Evolutionary conservation across 1,284 basidiomycete genomes (phyloP).

Genomic region (Uromyces viciae-fabae): DNA sequence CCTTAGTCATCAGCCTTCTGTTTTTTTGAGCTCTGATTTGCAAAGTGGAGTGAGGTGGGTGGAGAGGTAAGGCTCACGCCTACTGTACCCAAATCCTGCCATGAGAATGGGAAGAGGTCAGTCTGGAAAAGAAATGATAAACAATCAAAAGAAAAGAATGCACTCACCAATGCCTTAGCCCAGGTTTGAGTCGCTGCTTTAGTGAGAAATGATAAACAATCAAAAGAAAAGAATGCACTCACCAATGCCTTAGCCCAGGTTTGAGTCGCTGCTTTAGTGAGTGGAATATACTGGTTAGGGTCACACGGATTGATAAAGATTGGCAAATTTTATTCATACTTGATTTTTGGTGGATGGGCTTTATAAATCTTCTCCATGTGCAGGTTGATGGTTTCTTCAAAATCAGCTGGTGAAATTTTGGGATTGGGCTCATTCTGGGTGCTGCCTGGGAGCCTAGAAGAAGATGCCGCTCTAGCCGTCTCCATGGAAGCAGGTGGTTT

Average conservation of each 20-base stretch:
- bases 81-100: not conserved
- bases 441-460: not conserved
- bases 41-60: not conserved
- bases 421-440: no score
- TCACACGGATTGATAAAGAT: not conserved
- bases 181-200: not conserved
- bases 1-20: no score
- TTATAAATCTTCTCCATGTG: not conserved
- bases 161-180: not conserved
- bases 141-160: not conserved
- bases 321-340: not conserved
- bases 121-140: not conserved
- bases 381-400: not conserved
- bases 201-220: not conserved
- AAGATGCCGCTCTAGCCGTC: not conserved
- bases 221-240: not conserved
- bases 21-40: not conserved
- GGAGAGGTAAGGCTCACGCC: not conserved
- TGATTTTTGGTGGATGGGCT: not conserved
- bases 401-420: no score
- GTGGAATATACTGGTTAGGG: not conserved
- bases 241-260: not conserved
- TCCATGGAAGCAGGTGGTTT: not conserved
- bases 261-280: not conserved
- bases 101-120: no score